phyloP scores from a whole-genome alignment of 495 filamentous ascomycete genomes.

The Daldinia grandis region DNA sequence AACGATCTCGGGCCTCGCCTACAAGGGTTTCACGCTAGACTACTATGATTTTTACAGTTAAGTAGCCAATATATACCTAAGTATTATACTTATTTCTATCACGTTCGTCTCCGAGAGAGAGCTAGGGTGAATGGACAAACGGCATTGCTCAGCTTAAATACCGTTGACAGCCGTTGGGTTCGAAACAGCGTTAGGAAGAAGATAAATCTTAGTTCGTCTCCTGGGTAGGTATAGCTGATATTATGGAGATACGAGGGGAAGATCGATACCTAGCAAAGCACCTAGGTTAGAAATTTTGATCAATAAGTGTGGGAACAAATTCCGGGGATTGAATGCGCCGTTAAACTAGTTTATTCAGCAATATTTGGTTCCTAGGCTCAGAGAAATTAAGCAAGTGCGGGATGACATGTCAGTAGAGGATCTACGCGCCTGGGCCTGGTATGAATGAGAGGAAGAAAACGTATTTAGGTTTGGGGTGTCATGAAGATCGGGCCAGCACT shows the following conservation, averaged over 20 bases:
- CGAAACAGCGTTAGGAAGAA: background rate
- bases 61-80: constrained; percentile 11
- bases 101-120: background rate
- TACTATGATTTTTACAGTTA: constrained; percentile 13
- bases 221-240: background rate
- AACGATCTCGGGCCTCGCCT: constrained; percentile 13
- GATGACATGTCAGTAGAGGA: background rate
- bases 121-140: background rate
- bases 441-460: background rate
- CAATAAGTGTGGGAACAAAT: background rate
- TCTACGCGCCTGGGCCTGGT: background rate
- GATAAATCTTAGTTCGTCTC: background rate
- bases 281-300: background rate
- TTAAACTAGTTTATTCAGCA: background rate
- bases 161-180: background rate
- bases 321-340: background rate
- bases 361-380: background rate
- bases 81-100: background rate
- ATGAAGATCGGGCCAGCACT: background rate
- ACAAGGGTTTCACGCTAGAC: constrained; percentile 1
- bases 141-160: background rate
- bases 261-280: background rate
- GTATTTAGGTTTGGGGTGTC: background rate
- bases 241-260: background rate
- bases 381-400: background rate